Conservation (phyloP, 805 yeast genomes). For the Torulaspora delbrueckii region DNA sequence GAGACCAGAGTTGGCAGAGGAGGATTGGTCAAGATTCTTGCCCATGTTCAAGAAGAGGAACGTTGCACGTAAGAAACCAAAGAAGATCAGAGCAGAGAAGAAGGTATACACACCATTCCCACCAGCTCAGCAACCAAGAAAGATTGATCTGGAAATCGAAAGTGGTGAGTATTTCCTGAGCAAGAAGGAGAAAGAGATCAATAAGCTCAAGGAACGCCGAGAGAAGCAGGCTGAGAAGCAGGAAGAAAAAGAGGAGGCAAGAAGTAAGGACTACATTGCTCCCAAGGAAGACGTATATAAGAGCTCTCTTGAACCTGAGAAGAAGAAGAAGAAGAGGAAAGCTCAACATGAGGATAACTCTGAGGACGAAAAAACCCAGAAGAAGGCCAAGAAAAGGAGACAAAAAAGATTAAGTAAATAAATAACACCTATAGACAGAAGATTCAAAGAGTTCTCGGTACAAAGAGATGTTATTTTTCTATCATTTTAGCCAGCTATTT, state of each 20-base stretch:
- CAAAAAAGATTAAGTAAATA: constrained; percentile 3
- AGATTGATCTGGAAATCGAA: constrained; percentile 94
- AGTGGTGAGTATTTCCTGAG: constrained; percentile 97
- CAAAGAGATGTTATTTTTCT: background rate
- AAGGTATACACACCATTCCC: constrained; percentile 98
- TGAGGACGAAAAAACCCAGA: constrained; percentile 6
- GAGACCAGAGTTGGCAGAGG: constrained; percentile 91
- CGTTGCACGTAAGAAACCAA: constrained; percentile 88
- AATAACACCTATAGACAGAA: background rate
- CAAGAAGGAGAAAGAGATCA: constrained; percentile 71
- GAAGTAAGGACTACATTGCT: constrained; percentile 75
- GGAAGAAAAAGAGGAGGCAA: constrained; percentile 59
- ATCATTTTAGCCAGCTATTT: background rate
- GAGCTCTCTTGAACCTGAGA: constrained; percentile 37
- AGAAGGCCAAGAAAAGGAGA: constrained; percentile 7
- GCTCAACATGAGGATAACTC: constrained; percentile 11
- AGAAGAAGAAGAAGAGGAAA: constrained; percentile 15
- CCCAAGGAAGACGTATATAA: constrained; percentile 70
- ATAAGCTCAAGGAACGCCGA: constrained; percentile 68
- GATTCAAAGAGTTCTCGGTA: background rate
- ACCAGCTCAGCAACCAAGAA: constrained; percentile 94
- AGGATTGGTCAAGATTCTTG: constrained; percentile 94
- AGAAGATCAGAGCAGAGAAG: constrained; percentile 52
- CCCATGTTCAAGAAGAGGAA: constrained; percentile 96
- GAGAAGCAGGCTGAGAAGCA: constrained; percentile 71